Percentiles rank a stretch among this genome's conserved stretches.
Conservation (phyloP, 768 basidiomycete genomes). For the Lentinula sp. region DNA sequence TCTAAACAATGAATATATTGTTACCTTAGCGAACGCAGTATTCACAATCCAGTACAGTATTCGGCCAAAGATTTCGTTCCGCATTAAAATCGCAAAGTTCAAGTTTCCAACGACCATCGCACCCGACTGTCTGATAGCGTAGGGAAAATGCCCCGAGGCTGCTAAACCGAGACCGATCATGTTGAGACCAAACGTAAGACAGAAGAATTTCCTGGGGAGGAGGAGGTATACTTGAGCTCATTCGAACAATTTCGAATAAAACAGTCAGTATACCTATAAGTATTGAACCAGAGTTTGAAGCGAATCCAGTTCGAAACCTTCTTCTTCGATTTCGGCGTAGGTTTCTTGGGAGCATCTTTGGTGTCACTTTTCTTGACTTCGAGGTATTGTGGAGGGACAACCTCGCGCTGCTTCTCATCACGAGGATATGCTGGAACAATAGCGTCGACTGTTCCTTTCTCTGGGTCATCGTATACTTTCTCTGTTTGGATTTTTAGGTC, state of each 20-base stretch:
- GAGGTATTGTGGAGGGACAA: slow-evolving; percentile 20
- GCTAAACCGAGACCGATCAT: slow-evolving; percentile 58
- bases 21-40: slow-evolving; percentile 63
- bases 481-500: slow-evolving; percentile 30
- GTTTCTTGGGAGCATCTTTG: slow-evolving; percentile 25
- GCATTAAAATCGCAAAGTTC: slow-evolving; percentile 65
- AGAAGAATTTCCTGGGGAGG: slow-evolving; percentile 61
- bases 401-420: slow-evolving; percentile 32
- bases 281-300: slow-evolving; percentile 66
- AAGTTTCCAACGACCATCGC: slow-evolving; percentile 69
- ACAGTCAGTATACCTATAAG: slow-evolving; percentile 44
- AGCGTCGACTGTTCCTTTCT: slow-evolving; percentile 51
- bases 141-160: slow-evolving; percentile 59
- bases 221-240: neutral
- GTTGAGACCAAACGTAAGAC: slow-evolving; percentile 53
- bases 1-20: slow-evolving; percentile 8
- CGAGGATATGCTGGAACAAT: slow-evolving; percentile 22
- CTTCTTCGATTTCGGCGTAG: slow-evolving; percentile 38
- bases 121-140: slow-evolving; percentile 52
- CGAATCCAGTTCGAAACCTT: slow-evolving; percentile 54
- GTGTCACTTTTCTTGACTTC: slow-evolving; percentile 37
- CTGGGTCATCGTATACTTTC: slow-evolving; percentile 41
- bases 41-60: slow-evolving; percentile 61
- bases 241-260: neutral
- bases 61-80: slow-evolving; percentile 75